Conservation (phyloP, 2,329 filamentous ascomycete species). For the Trematosphaeria pertusa region DNA sequence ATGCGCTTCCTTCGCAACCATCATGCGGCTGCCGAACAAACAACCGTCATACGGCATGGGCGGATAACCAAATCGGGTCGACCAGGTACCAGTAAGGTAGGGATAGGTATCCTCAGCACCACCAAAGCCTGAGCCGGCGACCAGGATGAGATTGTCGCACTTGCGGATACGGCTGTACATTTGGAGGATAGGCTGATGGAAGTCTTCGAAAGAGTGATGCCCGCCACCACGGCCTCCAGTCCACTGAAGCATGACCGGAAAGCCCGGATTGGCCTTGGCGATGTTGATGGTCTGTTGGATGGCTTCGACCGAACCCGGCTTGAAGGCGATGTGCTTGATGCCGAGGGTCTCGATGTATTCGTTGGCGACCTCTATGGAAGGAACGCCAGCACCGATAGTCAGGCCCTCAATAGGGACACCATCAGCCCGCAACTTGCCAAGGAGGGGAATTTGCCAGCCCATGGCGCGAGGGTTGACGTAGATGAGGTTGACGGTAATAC, state of each 20-base stretch:
- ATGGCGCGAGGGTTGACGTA: slow-evolving; percentile 62
- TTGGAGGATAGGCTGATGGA: slow-evolving; percentile 57
- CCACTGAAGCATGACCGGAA: slow-evolving; percentile 58
- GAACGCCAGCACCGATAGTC: slow-evolving; percentile 58
- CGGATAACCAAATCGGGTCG: slow-evolving; percentile 50
- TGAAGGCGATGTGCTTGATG: slow-evolving; percentile 57
- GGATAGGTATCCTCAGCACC: slow-evolving; percentile 56
- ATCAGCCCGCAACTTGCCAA: slow-evolving; percentile 55
- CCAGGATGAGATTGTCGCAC: slow-evolving; percentile 55
- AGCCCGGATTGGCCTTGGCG: slow-evolving; percentile 54
- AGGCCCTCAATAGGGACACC: slow-evolving; percentile 57
- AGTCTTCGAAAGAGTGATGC: slow-evolving; percentile 59
- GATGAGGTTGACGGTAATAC: slow-evolving; percentile 62
- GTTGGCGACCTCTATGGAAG: slow-evolving; percentile 56
- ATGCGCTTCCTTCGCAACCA: slow-evolving; percentile 56
- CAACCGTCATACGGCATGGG: slow-evolving; percentile 58
- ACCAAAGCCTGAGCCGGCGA: slow-evolving; percentile 58
- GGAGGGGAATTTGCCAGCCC: slow-evolving; percentile 60
- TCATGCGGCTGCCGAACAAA: slow-evolving; percentile 56
- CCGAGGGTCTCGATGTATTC: slow-evolving; percentile 65
- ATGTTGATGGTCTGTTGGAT: slow-evolving; percentile 58
- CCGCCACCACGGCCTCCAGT: slow-evolving; percentile 59
- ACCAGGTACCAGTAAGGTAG: slow-evolving; percentile 56
- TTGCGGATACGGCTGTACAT: slow-evolving; percentile 55
- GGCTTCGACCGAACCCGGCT: slow-evolving; percentile 54